phyloP scores from a whole-genome alignment of 176 grass and related monocot genomes.

The Aegilops umbellulata region DNA sequence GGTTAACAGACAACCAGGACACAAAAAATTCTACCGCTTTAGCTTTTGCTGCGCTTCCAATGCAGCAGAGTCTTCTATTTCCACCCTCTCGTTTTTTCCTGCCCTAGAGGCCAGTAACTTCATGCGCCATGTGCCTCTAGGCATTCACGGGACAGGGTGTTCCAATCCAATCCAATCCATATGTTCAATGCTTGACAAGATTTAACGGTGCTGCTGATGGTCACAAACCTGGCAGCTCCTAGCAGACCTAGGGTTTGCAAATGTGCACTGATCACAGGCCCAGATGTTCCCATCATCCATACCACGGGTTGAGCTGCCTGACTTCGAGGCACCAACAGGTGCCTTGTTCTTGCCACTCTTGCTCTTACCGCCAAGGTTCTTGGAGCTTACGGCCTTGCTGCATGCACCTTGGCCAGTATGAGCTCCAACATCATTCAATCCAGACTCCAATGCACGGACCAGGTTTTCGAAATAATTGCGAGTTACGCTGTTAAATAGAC shows the following conservation, averaged over 20 bases:
- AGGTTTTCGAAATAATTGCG: slow-evolving; percentile 99
- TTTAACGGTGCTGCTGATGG: slow-evolving; percentile 44
- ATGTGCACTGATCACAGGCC: slow-evolving; percentile 95
- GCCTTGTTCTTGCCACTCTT: slow-evolving; percentile 74
- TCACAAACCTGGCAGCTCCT: slow-evolving; percentile 85
- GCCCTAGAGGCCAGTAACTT: not conserved
- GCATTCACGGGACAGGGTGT: not conserved
- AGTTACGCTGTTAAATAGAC: slow-evolving; percentile 66
- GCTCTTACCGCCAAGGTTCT: slow-evolving; percentile 58
- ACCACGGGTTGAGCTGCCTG: slow-evolving; percentile 46
- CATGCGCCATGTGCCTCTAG: not conserved
- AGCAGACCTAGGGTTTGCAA: slow-evolving; percentile 59
- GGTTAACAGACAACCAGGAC: not conserved
- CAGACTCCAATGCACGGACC: slow-evolving; percentile 88
- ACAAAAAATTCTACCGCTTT: not conserved
- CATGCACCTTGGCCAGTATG: slow-evolving; percentile 56
- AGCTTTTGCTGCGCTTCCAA: not conserved
- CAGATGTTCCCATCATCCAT: slow-evolving; percentile 72
- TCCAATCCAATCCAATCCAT: slow-evolving; percentile 4
- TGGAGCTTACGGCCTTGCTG: slow-evolving; percentile 75
- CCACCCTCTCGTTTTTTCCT: slow-evolving; percentile 12
- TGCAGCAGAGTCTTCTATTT: slow-evolving; percentile 13
- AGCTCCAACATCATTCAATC: slow-evolving; percentile 92
- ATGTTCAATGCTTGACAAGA: slow-evolving; percentile 14
- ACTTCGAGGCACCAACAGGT: slow-evolving; percentile 44